Evolutionary conservation across 2,329 filamentous ascomycete genomes (phyloP).

Genomic region (Arthrobotrys sphaeroides): DNA sequence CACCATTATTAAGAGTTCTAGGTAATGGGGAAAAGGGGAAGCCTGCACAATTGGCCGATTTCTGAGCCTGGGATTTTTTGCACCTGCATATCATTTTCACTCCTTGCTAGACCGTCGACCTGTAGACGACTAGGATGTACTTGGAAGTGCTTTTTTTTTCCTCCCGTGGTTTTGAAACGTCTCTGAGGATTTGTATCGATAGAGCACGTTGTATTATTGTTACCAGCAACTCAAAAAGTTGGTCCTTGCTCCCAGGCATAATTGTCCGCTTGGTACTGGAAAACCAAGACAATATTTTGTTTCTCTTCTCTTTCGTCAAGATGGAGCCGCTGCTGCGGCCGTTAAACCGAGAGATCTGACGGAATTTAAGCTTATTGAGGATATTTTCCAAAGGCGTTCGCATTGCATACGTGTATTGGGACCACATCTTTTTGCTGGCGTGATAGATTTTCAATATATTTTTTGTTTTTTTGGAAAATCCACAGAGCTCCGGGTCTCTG

Average conservation of each 20-base stretch:
- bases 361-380: conserved; percentile 23
- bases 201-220: not conserved
- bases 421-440: not conserved
- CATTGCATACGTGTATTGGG: conserved; percentile 8
- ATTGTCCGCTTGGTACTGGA: not conserved
- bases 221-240: not conserved
- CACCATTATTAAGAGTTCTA: not conserved
- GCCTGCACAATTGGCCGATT: not conserved
- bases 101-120: not conserved
- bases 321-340: conserved; percentile 10
- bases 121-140: not conserved
- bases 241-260: not conserved
- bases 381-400: not conserved
- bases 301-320: not conserved
- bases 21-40: conserved; percentile 8
- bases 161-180: not conserved
- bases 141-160: not conserved
- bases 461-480: conserved; percentile 8
- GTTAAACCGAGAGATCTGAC: conserved; percentile 20
- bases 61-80: not conserved
- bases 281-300: not conserved
- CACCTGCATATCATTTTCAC: not conserved
- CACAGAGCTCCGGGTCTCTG: conserved; percentile 8
- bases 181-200: not conserved
- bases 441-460: not conserved